Evolutionary conservation across 345 rosid genomes (phyloP), one percentile per base, ranked within the genome.

Genomic region (Salix dunnii): DNA sequence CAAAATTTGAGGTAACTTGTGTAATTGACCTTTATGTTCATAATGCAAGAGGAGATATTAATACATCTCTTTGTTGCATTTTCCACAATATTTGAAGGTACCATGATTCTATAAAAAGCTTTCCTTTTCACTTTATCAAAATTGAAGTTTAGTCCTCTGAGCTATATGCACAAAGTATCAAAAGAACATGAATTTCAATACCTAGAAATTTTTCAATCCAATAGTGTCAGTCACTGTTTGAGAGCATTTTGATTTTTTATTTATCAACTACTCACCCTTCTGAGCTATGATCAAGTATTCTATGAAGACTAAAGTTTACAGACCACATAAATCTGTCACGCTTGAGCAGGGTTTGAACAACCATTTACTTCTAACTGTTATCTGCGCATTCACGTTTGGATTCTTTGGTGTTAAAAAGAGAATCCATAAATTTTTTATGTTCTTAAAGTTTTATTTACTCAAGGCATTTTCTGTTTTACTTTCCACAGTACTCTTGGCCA

Each of bases 401-500:
- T n/a, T 35, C 36, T 35, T 40, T 23, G 6, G 55, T 21, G 28
- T 25, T 16, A 43, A n/a, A 42, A 30, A 13, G 6, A 30, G n/a
- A 30, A 25, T 71, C 49, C 27, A 9, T n/a, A 33, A 6, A 42
- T 51, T 35, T 49, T 64, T 65, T 58, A 33, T 58, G 46, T 70
- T 51, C 18, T 35, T 67, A 7, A 61, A 43, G 60, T 64, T 60
- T 48, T 25, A 74, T 21, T 20, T n/a, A 80, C 43, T 2, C 40
- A 49, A 31, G 36, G 58, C 43, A 58, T 72, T 67, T 76, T 11
- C 10, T 66, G 23, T 78, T 74, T 55, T 70, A 70, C 68, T 49
- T 42, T 70, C 12, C 61, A 10, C 86, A 91, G 98, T 70, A 92
- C 96, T 70, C 90, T 94, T 61, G 98, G 98, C 62, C 97, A 90